These are phyloP conservation scores for Anthoceros angustus DNA, from an alignment of 225 moss, liverwort and hornwort species.

Conservation along the genomic window DNA sequence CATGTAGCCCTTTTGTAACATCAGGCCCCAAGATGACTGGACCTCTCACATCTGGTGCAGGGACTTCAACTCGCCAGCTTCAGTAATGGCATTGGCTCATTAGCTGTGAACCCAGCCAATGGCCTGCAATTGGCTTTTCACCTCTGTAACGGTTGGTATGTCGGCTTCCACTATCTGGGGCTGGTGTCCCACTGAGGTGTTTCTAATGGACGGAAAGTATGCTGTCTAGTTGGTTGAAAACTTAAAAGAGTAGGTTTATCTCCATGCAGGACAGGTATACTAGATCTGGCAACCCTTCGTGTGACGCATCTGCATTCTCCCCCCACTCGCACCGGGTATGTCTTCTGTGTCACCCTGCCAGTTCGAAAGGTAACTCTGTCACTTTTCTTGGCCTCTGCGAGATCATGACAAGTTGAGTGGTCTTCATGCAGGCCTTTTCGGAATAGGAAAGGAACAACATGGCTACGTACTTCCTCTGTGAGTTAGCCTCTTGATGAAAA, in stretches of 20 bases:
- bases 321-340: constrained; percentile 51
- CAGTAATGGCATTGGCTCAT: constrained; percentile 40
- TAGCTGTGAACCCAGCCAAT: constrained; percentile 56
- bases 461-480: too few species aligned
- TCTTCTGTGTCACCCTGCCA: constrained; percentile 10
- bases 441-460: too few species aligned
- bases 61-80: not conserved
- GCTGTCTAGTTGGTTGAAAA: constrained; percentile 5
- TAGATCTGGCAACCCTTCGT: constrained; percentile 42
- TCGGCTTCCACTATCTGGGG: not conserved
- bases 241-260: not conserved
- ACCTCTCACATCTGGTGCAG: constrained; percentile 6
- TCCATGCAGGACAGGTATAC: constrained; percentile 69
- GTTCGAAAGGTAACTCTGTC: not conserved
- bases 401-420: constrained; percentile 4
- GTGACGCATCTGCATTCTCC: constrained; percentile 79
- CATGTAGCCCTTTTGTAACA: not conserved
- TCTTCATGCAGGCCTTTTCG: not conserved
- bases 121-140: constrained; percentile 80
- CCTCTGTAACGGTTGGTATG: constrained; percentile 84
- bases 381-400: not conserved
- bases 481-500: too few species aligned
- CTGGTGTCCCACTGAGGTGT: not conserved
- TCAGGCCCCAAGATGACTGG: not conserved
- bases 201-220: constrained; percentile 4